A percentile compares a stretch with the other conserved stretches of the same genome.
These are phyloP conservation scores for Solanum hybrid DNA, from an alignment of 305 asterid species.

Conservation along the genomic window DNA sequence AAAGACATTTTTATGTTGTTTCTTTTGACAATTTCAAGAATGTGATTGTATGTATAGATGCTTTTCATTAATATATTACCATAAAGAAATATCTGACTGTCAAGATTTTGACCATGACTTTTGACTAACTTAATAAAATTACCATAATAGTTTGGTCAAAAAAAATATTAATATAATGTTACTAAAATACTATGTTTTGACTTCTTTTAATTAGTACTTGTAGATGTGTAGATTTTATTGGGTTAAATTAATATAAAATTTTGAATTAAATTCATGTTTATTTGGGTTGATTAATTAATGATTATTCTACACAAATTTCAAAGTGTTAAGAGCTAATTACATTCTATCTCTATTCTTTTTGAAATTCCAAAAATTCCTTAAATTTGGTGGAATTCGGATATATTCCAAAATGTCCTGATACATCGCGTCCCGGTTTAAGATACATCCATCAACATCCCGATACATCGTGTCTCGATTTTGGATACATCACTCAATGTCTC, in stretches of 20 bases:
- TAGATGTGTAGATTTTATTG: not conserved
- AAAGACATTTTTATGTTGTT: not conserved
- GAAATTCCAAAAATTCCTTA: not conserved
- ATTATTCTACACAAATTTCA: not conserved
- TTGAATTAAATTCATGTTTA: not conserved
- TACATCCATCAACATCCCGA: not conserved
- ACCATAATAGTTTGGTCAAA: not conserved
- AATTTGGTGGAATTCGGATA: not conserved
- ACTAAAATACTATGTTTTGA: not conserved
- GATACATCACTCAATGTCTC: not conserved
- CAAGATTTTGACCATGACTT: not conserved
- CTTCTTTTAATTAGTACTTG: not conserved
- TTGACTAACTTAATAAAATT: not conserved
- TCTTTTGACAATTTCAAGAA: not conserved
- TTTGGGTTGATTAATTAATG: not conserved
- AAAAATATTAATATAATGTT: not conserved
- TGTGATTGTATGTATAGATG: not conserved
- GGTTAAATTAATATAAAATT: not conserved
- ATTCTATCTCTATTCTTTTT: not conserved
- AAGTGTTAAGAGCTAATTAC: not conserved
- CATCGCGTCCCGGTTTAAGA: not conserved
- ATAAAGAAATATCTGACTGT: not conserved
- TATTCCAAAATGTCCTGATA: not conserved
- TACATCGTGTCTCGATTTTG: not conserved
- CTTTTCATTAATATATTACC: not conserved